Base-by-base conservation (phyloP, 129 eudicot genomes). In the Kitagawia praeruptora region DNA sequence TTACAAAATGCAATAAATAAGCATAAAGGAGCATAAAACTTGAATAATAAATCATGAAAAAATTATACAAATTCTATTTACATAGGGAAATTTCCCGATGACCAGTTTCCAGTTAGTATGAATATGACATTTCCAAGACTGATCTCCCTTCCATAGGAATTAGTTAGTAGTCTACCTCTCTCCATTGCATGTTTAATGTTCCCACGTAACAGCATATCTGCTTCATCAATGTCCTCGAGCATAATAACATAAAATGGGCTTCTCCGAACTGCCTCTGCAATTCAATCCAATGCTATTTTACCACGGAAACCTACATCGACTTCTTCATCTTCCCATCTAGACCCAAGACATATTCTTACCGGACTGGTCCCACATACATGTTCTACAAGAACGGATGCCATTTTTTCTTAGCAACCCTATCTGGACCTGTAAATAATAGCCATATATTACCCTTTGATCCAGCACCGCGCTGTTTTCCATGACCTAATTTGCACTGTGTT, bases 401-500 rank as follows among this genome's bases (percentile, higher is more conserved):
- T 90, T 82, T 90, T 92, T 78, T 92, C 91, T 96, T 96, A 19
- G 89, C 98, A 18, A 88, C 86, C 63, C 96, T 80, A 76, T 96
- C 99, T 8, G 98, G 99, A 37, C 99, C 99, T 1, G 93, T 83
- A 79, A 96, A 96, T 63, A 96, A 64, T 19, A 96, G 76, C 99
- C 99, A 96, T 18, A 86, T 80, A 38, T 89, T 86, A 56, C 99
- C 99, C 58, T 25, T 75, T 13, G 58, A 75, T 14, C 77, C 77
- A 12, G 77, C 61, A 75, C 84, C 95, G 18, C 85, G 71, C 44
- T 54, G 84, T 39, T 83, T 90, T 19, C 90, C 96, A 75, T 86
- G 82, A 28, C 91, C 90, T 38, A 86, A 78, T 71, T 89, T 89
- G 34, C 34, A 31, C 34, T 31, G 34, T 31, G 34, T 31, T 31